Evolutionary conservation across 192 early-diverging fungal species (phyloP), one percentile per base, ranked within the genome.

Genomic region (Backusella tarrabulga): DNA sequence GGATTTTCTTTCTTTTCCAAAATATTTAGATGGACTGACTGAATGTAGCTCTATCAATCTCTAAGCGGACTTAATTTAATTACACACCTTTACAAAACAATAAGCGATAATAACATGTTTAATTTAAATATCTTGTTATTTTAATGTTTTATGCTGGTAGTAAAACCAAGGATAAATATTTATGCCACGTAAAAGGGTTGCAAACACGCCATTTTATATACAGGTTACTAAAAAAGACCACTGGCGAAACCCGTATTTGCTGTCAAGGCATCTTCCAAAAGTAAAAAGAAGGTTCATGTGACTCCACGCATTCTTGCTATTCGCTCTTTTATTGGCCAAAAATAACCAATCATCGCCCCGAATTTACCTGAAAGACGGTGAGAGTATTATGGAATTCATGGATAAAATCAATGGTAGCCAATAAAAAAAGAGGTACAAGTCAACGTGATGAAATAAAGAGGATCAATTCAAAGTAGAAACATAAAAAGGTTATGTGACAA

Each of bases 361-460:
- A 11, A 63, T 63, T 12, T 3, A 23, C 56, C 11, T 14, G 8
- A 63, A 60, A 63, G 56, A 12, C 56, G 8, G 54, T 63, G 56
- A 26, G 56, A 63, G 56, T 63, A 26, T 63, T 63, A n/a, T 63
- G 56, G 56, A 63, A 63, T 26, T 63, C 56, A 63, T 63, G 56
- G 23, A 63, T 63, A 63, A 26, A 63, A 8, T 63, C 56, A 63
- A 26, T 32, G 56, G 56, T 63, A 63, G 23, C 56, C 56, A 63
- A 63, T 63, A 63, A 63, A n/a, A 63, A 63, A 63, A 29, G 11
- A 29, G 26, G 56, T 23, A 14, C 56, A 12, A 63, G 56, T 63
- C 56, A 63, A 63, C 56, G 56, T 63, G 56, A 63, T 63, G 56
- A 63, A 63, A 63, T 63, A 14, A 12, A 14, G 56, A 63, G 23